A percentile compares a stretch with the other conserved stretches of the same genome.
phyloP scores from a whole-genome alignment of 306 rosid genomes.

The Abrus pulchellus region DNA sequence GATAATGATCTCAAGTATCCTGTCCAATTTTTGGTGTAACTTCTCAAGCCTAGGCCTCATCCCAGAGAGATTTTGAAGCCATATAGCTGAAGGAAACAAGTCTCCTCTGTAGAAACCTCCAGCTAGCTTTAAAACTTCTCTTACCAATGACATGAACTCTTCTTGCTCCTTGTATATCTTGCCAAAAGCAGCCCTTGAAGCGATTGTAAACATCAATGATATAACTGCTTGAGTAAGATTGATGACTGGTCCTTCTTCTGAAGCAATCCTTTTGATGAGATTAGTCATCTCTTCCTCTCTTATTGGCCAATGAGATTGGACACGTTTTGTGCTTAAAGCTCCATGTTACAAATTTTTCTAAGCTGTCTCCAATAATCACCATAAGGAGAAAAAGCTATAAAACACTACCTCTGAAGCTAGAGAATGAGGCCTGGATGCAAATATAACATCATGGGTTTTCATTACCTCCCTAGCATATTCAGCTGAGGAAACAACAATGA shows the following conservation, averaged over 20 bases:
- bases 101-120: conserved; percentile 42
- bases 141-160: conserved; percentile 2
- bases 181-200: conserved; percentile 42
- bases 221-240: conserved; percentile 25
- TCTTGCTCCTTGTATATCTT: conserved; percentile 9
- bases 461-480: conserved; percentile 47
- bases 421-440: conserved; percentile 49
- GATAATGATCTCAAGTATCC: conserved; percentile 34
- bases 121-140: background rate
- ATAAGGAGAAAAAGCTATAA: conserved; percentile 37
- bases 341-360: conserved; percentile 39
- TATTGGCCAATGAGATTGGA: background rate
- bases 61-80: conserved; percentile 23
- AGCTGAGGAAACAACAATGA: conserved; percentile 44
- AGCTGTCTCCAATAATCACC: conserved; percentile 48
- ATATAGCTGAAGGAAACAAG: conserved; percentile 39
- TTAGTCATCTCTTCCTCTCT: conserved; percentile 19
- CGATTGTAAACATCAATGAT: background rate
- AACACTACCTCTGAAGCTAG: background rate
- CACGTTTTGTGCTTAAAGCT: conserved; percentile 42
- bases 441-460: conserved; percentile 43
- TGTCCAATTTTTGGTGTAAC: background rate
- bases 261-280: background rate
- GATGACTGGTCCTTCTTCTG: background rate
- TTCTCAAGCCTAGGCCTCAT: conserved; percentile 32